Evolutionary conservation across 768 basidiomycete species (phyloP), one percentile per base, ranked within the genome.

Genomic region (Coprinopsis strossmayeri): DNA sequence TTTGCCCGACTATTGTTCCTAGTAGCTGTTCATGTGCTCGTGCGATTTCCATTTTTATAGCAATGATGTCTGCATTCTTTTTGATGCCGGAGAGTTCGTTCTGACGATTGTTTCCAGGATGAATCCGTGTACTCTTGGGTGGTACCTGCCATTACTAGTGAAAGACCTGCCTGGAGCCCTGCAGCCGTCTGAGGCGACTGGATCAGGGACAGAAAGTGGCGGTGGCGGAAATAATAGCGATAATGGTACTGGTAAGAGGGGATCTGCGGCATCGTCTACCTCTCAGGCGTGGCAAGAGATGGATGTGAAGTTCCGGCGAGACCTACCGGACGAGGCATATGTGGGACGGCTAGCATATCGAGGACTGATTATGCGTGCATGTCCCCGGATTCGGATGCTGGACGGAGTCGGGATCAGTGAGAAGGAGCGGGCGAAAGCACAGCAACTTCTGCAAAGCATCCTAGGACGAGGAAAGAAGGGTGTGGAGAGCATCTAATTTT

Each of bases 111-210:
- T 21, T 46, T 26, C 43, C 57, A 77, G 76, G 62, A 96, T 97
- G 92, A 99, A 99, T 61, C 94, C 96, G 46, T 91, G 88, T 56
- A 97, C 94, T 17, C 81, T 97, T 10, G 90, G 90, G 4, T 95
- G 91, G 87, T 98, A 99, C 65, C 74, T 96, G 27, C 92, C 96
- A 20, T 68, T 97, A 50, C 74, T 93, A 45, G 81, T 88, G 50
- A 72, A 77, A 55, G 81, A 83, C 57, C 70, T 78, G 45, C 79
- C 79, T 56, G 83, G 81, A 9, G 84, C 79, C 50, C 62, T 84
- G 57, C 81, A 84, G 58, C 81, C 83, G 26, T 79, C 78, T 18
- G 79, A 78, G 47, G 17, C 10, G 11, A 38, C 9, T 5, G 18
- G 10, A 17, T 5, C 35, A 5, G 60, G 54, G 39, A 52, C 34